Conservation (phyloP, 1,139 yeast genomes). For the Lodderomyces parapsilosis region DNA sequence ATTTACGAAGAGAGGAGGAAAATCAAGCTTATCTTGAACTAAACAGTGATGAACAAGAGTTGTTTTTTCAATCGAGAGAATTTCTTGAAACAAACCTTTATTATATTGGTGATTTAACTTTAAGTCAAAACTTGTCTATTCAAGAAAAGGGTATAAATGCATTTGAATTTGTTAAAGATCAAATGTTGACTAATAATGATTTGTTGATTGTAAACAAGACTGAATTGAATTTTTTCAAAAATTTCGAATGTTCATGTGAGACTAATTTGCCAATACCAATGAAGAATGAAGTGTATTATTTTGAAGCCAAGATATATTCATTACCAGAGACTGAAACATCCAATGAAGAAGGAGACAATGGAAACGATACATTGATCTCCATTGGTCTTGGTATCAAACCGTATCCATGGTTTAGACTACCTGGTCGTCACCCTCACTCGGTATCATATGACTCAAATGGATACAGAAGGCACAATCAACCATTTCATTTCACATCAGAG, state of each 20-base stretch:
- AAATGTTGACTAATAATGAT: conserved; percentile 57
- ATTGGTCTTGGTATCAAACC: conserved; percentile 52
- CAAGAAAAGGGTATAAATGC: conserved; percentile 94
- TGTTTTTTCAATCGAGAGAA: conserved; percentile 70
- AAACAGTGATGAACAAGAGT: conserved; percentile 73
- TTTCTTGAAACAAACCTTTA: conserved; percentile 56
- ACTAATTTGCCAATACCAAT: conserved; percentile 87
- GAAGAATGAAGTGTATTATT: conserved; percentile 85
- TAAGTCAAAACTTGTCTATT: conserved; percentile 56
- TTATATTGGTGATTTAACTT: conserved; percentile 42
- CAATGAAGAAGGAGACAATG: conserved; percentile 30
- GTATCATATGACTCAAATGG: conserved; percentile 55
- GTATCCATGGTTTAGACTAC: conserved; percentile 59
- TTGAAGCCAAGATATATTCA: conserved; percentile 67
- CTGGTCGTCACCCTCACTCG: conserved; percentile 54
- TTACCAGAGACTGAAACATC: conserved; percentile 33
- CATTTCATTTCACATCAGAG: conserved; percentile 37
- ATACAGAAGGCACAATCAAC: conserved; percentile 49
- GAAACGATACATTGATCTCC: conserved; percentile 43
- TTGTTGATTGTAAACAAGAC: conserved; percentile 66
- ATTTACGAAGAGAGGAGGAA: conserved; percentile 60
- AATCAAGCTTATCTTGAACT: conserved; percentile 57
- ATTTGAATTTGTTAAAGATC: conserved; percentile 84
- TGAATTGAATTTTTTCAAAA: conserved; percentile 72
- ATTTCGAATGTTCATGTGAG: conserved; percentile 73